Conservation (phyloP, 2,329 filamentous ascomycete species). For the Orbilia blumenaviensis region DNA sequence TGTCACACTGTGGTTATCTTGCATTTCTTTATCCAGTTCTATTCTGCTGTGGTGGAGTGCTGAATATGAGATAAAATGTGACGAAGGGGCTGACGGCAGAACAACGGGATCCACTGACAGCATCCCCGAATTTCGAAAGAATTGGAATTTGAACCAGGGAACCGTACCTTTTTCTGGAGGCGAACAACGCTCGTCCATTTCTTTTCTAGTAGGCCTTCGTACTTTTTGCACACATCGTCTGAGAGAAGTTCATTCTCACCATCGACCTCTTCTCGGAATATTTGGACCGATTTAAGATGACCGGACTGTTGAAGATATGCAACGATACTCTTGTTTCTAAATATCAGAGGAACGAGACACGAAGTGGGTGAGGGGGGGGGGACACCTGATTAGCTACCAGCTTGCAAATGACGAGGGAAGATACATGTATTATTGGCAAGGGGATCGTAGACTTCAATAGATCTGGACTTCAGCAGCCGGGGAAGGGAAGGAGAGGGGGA, state of each 20-base stretch:
- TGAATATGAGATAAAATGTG: conserved; percentile 1
- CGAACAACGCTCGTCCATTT: conserved; percentile 98
- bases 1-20: conserved; percentile 34
- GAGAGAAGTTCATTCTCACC: conserved; percentile 77
- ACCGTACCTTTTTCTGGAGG: conserved; percentile 86
- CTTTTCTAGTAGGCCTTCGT: conserved; percentile 92
- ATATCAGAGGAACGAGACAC: conserved; percentile 54
- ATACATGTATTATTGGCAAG: background rate
- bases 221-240: conserved; percentile 85
- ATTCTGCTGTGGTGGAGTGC: conserved; percentile 3
- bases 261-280: conserved; percentile 78
- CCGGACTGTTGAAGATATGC: conserved; percentile 82
- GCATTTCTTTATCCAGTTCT: background rate
- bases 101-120: background rate
- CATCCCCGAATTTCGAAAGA: background rate
- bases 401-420: background rate
- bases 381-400: background rate
- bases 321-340: conserved; percentile 89
- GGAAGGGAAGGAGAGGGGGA: background rate
- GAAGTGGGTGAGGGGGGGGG: background rate
- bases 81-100: conserved; percentile 22
- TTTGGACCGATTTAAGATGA: conserved; percentile 68
- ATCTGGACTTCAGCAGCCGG: background rate
- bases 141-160: background rate
- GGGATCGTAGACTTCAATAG: no score